Evolutionary conservation across 176 grass and related monocot genomes (phyloP).

Genomic region (Phragmites australis): DNA sequence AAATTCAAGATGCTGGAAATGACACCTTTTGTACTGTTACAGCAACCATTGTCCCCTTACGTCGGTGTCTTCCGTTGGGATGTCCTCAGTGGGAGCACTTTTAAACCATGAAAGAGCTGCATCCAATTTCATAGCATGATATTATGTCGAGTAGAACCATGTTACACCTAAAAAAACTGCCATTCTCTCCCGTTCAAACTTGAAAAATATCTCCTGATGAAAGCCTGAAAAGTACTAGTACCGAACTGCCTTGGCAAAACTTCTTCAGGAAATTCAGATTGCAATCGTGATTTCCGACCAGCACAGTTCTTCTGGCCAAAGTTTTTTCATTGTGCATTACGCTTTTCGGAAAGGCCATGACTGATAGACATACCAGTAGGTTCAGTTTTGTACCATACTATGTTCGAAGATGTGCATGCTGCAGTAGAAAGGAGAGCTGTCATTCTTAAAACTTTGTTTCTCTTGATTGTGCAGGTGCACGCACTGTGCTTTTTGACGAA

Average conservation of each 20-base stretch:
- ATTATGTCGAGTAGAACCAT: neutral
- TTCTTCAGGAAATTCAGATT: neutral
- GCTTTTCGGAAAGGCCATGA: neutral
- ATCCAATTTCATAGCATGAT: neutral
- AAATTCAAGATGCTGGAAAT: neutral
- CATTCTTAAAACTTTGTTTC: too few species aligned
- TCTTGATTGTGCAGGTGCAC: too few species aligned
- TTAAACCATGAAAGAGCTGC: neutral
- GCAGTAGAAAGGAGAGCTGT: too few species aligned
- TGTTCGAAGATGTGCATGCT: too few species aligned
- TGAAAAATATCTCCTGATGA: neutral
- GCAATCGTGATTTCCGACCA: neutral
- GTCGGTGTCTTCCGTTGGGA: slow-evolving; percentile 16
- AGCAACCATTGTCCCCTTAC: neutral
- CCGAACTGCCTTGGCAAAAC: neutral
- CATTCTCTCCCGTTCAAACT: neutral
- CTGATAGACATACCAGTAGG: neutral
- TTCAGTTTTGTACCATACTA: too few species aligned
- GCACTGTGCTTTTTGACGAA: too few species aligned
- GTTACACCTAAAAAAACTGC: neutral
- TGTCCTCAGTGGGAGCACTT: neutral
- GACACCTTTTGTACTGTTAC: neutral
- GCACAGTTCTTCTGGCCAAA: neutral
- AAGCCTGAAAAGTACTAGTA: neutral
- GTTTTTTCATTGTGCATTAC: neutral